A percentile compares a stretch with the other conserved stretches of the same genome.
Evolutionary conservation across 192 early-diverging fungal species (phyloP).

Genomic region (Backusella mclennaniae): DNA sequence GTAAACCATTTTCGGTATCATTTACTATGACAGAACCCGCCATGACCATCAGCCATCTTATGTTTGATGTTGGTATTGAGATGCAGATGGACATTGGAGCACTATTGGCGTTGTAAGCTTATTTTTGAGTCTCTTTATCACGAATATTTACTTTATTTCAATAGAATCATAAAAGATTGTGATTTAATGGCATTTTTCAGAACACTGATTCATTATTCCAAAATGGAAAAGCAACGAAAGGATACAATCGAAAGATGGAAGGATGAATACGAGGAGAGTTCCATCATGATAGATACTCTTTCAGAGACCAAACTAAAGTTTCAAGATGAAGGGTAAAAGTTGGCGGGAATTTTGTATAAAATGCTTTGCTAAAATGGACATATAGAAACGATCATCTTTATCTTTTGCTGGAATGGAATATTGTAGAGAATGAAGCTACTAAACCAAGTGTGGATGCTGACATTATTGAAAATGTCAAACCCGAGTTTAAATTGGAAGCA

Average conservation of each 20-base stretch:
- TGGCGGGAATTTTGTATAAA: too few relatives aligned
- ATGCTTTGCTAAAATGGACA: not conserved
- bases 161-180: constrained; percentile 19
- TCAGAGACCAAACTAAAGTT: not conserved
- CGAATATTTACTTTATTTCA: too few relatives aligned
- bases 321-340: not conserved
- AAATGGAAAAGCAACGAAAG: constrained; percentile 8
- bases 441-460: not conserved
- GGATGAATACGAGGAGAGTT: not conserved
- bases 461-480: constrained; percentile 6
- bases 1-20: not conserved
- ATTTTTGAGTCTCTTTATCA: too few relatives aligned
- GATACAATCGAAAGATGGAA: constrained; percentile 1
- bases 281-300: not conserved
- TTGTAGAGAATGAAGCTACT: not conserved
- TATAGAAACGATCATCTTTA: constrained; percentile 12
- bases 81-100: constrained; percentile 14
- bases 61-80: constrained; percentile 21
- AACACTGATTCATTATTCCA: constrained; percentile 25
- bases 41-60: not conserved
- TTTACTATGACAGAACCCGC: constrained; percentile 11
- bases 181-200: constrained; percentile 28
- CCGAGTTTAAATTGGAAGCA: constrained; percentile 4
- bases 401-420: not conserved
- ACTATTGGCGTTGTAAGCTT: constrained; percentile 1